Evolutionary conservation across 176 grass and related monocot species (phyloP).

Genomic region (Tillandsia leiboldiana): DNA sequence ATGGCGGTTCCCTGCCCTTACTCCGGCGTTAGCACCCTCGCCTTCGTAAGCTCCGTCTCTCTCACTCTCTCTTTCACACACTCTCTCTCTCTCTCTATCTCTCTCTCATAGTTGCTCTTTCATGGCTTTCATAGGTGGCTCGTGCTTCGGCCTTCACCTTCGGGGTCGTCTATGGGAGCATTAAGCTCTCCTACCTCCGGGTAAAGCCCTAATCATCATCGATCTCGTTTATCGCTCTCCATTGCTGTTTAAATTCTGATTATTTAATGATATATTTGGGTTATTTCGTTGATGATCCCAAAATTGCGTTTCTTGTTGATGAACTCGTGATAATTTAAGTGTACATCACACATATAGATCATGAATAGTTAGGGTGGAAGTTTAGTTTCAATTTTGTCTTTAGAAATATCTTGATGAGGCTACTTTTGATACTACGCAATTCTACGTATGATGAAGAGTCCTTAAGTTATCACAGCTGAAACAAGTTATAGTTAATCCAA

Average conservation of each 20-base stretch:
- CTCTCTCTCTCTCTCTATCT: not conserved
- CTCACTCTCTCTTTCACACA: not conserved
- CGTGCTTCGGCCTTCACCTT: conserved; percentile 54
- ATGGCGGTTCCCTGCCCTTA: conserved; percentile 80
- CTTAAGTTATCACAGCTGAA: too few relatives aligned
- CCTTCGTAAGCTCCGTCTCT: conserved; percentile 35
- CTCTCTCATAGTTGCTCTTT: not conserved
- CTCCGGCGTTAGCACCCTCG: conserved; percentile 82
- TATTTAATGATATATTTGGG: not conserved
- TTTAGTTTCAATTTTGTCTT: too few relatives aligned
- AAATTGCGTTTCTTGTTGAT: not conserved
- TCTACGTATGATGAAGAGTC: too few relatives aligned
- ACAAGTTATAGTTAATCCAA: too few relatives aligned
- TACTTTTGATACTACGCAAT: too few relatives aligned
- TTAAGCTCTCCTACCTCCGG: conserved; percentile 87
- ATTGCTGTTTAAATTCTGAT: not conserved
- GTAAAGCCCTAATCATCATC: conserved; percentile 13
- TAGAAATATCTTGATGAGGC: too few relatives aligned
- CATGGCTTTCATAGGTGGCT: conserved; percentile 42
- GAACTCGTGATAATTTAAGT: too few relatives aligned
- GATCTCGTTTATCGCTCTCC: not conserved
- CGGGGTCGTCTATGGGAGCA: conserved; percentile 66
- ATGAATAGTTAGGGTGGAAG: too few relatives aligned
- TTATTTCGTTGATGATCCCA: not conserved
- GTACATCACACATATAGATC: too few relatives aligned